Base-by-base conservation (phyloP, 2,329 filamentous ascomycete genomes). In the Colletotrichum lentis region DNA sequence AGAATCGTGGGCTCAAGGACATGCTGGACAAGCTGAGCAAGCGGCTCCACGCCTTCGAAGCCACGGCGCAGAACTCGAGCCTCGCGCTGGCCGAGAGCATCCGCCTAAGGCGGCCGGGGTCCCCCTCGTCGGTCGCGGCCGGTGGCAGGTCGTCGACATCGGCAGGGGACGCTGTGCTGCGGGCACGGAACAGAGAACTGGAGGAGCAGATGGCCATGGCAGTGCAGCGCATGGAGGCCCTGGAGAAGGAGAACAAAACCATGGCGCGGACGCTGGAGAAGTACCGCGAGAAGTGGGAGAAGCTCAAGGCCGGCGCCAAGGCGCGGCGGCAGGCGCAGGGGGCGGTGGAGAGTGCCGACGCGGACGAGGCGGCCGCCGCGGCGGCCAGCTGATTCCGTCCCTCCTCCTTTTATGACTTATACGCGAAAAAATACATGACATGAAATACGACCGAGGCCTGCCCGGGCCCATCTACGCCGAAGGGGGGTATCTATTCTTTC, bases 1-100 rank as follows among this genome's bases (percentile, higher is more conserved):
- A 98, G 76, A 99, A 98, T 77, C 87, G 91, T 70, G 92, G 91
- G 11, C 85, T 98, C 58, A 95, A 96, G 74, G 88, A 91, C 65
- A 89, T 94, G 73, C 88, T 97, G 10, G 94, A 98, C 78, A 93
- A 93, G 57, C 86, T 97, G 43, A 92, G 91, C 70, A 92, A 91
- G 73, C 88, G 95, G 0, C 86, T 99, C n/a, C 92, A 96, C 74
- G 91, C 94, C 70, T 99, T 97, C 80, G 95, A 99, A 79, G 90
- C 93, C 46, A 94, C 93, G 73, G 93, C 94, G 0, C 96, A 98
- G 79, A 93, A 90, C 71, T 94, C 91, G 44, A 92, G 91, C 61
- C 87, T 94, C 79, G 93, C 93, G 3, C 85, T 98, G 41, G 92
- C 94, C 16, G 93, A 97, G 77, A 97, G 93, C 72, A 89, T 89